These are phyloP conservation scores for Yamadazyma diddensiae DNA, from an alignment of 1,139 yeast genomes.

Conservation along the genomic window DNA sequence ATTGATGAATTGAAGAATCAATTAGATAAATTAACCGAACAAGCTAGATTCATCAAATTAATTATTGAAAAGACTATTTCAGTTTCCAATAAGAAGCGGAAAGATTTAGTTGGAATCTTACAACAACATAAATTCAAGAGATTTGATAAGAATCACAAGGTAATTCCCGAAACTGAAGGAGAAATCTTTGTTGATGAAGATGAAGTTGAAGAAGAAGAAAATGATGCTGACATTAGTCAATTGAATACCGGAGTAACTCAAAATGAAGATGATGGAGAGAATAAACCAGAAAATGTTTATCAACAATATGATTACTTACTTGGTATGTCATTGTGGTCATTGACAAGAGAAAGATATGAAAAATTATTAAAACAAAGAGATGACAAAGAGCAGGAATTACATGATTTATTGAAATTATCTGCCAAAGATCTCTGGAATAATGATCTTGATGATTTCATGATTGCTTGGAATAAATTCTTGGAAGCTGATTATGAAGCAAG, in stretches of 20 bases:
- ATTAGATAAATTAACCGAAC: conserved; percentile 70
- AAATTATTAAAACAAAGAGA: conserved; percentile 70
- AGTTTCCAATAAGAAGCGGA: conserved; percentile 74
- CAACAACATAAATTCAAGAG: conserved; percentile 67
- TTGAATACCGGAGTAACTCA: conserved; percentile 26
- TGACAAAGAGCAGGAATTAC: conserved; percentile 70
- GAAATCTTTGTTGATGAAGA: conserved; percentile 20
- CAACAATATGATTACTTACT: conserved; percentile 71
- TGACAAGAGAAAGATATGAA: conserved; percentile 86
- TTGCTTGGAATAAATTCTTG: conserved; percentile 63
- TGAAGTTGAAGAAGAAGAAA: conserved; percentile 35
- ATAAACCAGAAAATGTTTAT: conserved; percentile 42
- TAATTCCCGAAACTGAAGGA: conserved; percentile 22
- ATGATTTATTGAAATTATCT: conserved; percentile 57
- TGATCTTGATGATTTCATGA: conserved; percentile 74
- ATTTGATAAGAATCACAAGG: conserved; percentile 67
- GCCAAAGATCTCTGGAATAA: conserved; percentile 88
- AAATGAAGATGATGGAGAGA: conserved; percentile 28
- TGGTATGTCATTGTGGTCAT: conserved; percentile 92
- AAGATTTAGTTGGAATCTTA: conserved; percentile 61
- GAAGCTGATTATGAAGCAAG: conserved; percentile 32
- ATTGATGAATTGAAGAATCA: conserved; percentile 69
- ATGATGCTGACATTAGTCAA: conserved; percentile 37
- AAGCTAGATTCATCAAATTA: conserved; percentile 88
- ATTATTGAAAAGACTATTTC: conserved; percentile 72